Base-by-base conservation (phyloP, 2,329 filamentous ascomycete species). In the Ceratocystis alfenasii region DNA sequence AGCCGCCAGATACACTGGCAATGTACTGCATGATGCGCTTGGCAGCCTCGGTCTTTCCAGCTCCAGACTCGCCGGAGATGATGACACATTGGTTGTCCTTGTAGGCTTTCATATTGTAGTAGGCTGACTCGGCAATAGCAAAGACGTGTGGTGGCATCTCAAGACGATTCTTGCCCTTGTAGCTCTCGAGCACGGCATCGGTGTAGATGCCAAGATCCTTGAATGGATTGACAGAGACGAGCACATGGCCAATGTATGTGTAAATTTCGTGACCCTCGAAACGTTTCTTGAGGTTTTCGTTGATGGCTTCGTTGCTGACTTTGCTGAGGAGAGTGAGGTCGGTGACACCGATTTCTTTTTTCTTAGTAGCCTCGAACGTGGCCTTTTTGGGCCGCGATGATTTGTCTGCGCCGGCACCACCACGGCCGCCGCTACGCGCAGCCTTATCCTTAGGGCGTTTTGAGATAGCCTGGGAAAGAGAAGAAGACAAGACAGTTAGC, bases 61-160 rank as follows among this genome's bases (percentile, higher is more conserved):
- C 94, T 74, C 94, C 94, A 2, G 94, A 97, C 78, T 99, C 94
- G 74, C 94, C 94, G 3, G 94, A 97, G 71, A 99, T 99, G 76
- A 99, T 99, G 71, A 99, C 93, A 78, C 94, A 97, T 76, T 99
- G 94, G 78, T 97, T 97, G 72, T 97, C 94, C 73, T 90, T 90
- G 81, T 99, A 99, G 60, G 92, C 93, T 76, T 97, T 97, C 94
- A 99, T 97, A 80, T 99, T 97, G 80, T 97, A 97, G 80, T 99
- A 99, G 65, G 92, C 77, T 6, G 93, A 88, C 77, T 99, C 94
- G 74, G 94, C 94, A 73, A 99, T 94, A 68, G 91, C 93, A 75
- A 96, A 99, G 71, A 99, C 94, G 76, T 99, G 94, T 7, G 94
- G 94, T 33, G 91, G 89, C 79, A 90, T 86, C 79, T 99, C 94